Conservation (phyloP, 169 alveolate genomes). For the Plasmodium vinckei region DNA sequence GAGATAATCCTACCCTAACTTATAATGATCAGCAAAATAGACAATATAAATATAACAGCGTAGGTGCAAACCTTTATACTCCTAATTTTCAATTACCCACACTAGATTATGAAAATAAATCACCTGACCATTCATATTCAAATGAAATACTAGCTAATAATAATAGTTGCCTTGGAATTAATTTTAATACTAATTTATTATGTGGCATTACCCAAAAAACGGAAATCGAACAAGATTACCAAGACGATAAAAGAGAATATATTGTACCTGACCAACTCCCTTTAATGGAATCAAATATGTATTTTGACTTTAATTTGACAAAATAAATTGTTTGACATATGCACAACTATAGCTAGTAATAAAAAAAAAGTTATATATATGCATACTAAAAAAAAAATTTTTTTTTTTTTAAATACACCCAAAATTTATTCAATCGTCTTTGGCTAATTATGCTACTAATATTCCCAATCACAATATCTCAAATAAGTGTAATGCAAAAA, state of each 20-base stretch:
- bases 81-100: not conserved
- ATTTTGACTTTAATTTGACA: conserved; percentile 23
- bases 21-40: no score
- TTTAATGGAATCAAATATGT: conserved; percentile 17
- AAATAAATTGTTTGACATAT: not conserved
- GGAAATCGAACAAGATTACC: not conserved
- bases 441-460: no score
- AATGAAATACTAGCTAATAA: conserved; percentile 1
- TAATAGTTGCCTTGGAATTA: conserved; percentile 16
- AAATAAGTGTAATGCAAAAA: no score
- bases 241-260: not conserved
- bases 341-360: not conserved
- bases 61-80: no score
- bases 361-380: no score
- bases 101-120: not conserved
- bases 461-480: no score
- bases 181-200: conserved; percentile 17
- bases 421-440: no score
- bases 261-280: not conserved
- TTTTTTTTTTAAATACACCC: no score
- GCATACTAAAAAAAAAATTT: no score
- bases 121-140: not conserved
- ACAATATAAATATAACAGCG: no score
- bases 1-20: no score
- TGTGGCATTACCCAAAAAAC: conserved; percentile 9